Evolutionary conservation across 192 early-diverging fungal genomes (phyloP).

Genomic region (Thamnidium elegans): DNA sequence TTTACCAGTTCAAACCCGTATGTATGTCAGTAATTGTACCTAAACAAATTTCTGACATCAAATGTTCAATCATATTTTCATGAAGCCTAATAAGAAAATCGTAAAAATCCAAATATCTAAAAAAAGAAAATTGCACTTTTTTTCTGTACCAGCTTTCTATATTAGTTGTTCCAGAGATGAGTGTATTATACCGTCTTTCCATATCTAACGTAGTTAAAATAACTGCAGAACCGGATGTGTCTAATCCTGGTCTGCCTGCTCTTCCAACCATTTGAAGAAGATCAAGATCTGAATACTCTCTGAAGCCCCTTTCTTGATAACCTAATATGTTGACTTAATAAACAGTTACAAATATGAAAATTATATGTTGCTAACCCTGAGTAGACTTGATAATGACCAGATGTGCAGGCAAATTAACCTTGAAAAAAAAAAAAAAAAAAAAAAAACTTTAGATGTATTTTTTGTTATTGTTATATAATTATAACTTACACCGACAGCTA

Average conservation of each 20-base stretch:
- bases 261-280: conserved; percentile 78
- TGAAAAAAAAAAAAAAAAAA: not conserved
- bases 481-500: conserved; percentile 60
- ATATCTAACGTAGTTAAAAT: conserved; percentile 57
- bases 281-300: conserved; percentile 64
- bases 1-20: conserved; percentile 54
- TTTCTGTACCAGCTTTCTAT: conserved; percentile 63
- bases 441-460: not conserved
- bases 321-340: conserved; percentile 11
- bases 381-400: conserved; percentile 76
- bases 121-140: not conserved
- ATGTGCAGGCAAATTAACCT: conserved; percentile 74
- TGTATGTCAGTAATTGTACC: conserved; percentile 50
- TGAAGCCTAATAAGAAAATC: conserved; percentile 28
- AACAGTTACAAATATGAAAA: not conserved
- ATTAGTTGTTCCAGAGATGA: conserved; percentile 51
- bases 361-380: conserved; percentile 14
- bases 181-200: conserved; percentile 42
- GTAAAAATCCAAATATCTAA: not conserved
- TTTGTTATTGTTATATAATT: not conserved
- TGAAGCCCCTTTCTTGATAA: conserved; percentile 43
- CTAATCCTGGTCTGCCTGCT: conserved; percentile 68
- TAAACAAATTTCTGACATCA: conserved; percentile 70
- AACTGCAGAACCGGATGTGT: conserved; percentile 60
- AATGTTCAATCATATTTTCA: conserved; percentile 61